Percentiles rank a stretch among this genome's conserved stretches.
These are phyloP conservation scores for Ustulina deusta DNA, from an alignment of 2,329 filamentous ascomycete species.

Conservation along the genomic window DNA sequence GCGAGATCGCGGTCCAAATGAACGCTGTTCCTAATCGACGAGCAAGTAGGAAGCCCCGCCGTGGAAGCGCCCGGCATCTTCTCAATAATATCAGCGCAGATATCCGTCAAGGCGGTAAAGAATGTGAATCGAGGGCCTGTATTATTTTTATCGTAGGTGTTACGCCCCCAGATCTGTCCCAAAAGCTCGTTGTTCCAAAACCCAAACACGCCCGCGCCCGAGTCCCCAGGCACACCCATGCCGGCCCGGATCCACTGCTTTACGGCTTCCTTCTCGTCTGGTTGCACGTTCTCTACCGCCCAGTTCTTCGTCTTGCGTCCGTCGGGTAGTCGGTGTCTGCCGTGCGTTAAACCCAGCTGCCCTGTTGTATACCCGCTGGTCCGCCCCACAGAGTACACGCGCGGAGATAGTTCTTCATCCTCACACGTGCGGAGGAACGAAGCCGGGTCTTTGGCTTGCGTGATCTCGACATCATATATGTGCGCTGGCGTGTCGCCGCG, in stretches of 20 bases:
- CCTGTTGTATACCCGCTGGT: constrained; percentile 58
- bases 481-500: neutral
- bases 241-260: constrained; percentile 58
- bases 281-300: constrained; percentile 56
- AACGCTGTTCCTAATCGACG: neutral
- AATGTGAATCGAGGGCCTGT: constrained; percentile 55
- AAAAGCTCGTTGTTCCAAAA: constrained; percentile 52
- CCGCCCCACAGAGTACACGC: constrained; percentile 55
- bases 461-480: neutral
- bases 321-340: constrained; percentile 49
- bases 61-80: constrained; percentile 45
- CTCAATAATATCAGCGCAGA: constrained; percentile 59
- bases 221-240: constrained; percentile 58
- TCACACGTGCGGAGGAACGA: neutral
- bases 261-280: constrained; percentile 47
- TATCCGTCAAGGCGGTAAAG: constrained; percentile 58
- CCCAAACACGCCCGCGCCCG: constrained; percentile 57
- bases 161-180: constrained; percentile 59
- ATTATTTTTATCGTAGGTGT: constrained; percentile 54
- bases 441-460: neutral
- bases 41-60: neutral
- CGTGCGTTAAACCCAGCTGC: constrained; percentile 56
- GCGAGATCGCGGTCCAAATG: constrained; percentile 16
- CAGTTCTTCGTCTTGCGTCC: constrained; percentile 56
- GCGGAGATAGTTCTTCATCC: neutral